Evolutionary conservation across 257 asterid species (phyloP), one percentile per base, ranked within the genome.

Genomic region (Scutellaria minor): DNA sequence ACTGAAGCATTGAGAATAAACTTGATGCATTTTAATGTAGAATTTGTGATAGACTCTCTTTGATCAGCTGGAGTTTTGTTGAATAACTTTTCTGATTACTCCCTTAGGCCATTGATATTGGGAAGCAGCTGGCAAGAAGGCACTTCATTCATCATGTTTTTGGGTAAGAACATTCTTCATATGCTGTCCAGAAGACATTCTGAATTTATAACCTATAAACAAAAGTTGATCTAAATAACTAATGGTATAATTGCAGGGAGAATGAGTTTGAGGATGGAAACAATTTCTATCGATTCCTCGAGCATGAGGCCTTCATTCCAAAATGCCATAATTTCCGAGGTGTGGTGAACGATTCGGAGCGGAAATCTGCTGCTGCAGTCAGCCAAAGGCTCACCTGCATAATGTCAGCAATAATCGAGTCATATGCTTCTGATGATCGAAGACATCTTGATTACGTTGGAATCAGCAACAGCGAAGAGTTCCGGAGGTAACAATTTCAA

Each of bases 391-490:
- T 94, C 42, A 55, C 83, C 41, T 85, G 79, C 81, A 48, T 94
- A 72, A 89, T 94, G 96, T 84, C 90, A 47, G 98, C 98, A 13
- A 87, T 94, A 71, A 85, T 94, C 0, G 99, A 91, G 84, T 81
- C 93, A 1, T 90, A 87, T 4, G 90, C 97, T 39, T 89, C 93
- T 40, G 93, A 88, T 57, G 95, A 91, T 66, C 77, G 89, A 9
- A 70, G 62, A 15, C 83, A 71, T 71, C 87, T 94, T 70, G 96
- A 94, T 82, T 94, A 86, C 74, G 44, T 76, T 0, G 91, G 87
- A 64, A 89, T 94, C 82, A 88, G 95, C 90, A 88, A 91, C 64
- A 91, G 97, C n/a, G 99, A 94, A 88, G 99, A 94, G 84, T 94
- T 94, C 53, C 79, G 98, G 31, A 89, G 98, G 96, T 94, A 83